Conservation (phyloP, 129 eudicot genomes). For the Saussurea involucrata region DNA sequence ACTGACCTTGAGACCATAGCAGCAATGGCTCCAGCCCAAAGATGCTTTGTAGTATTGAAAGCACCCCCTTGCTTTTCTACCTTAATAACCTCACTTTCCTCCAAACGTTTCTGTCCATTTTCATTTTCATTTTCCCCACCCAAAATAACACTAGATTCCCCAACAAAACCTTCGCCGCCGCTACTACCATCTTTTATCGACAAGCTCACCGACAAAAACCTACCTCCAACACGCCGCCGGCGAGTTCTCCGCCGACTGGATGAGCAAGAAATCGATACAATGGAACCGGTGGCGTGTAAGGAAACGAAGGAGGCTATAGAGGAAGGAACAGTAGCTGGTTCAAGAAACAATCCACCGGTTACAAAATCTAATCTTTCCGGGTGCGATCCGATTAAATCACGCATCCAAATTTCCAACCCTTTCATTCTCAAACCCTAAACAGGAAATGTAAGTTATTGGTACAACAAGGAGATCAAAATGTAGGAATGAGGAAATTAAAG, state of each 20-base stretch:
- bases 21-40: conserved; percentile 98
- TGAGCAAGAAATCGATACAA: conserved; percentile 22
- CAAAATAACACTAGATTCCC: conserved; percentile 29
- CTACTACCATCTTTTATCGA: conserved; percentile 18
- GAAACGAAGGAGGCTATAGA: conserved; percentile 46
- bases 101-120: conserved; percentile 4
- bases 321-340: conserved; percentile 32
- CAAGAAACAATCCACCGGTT: conserved; percentile 68
- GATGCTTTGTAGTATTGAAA: conserved; percentile 81
- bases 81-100: conserved; percentile 22
- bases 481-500: neutral
- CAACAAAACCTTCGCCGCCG: conserved; percentile 22
- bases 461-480: conserved; percentile 9
- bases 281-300: conserved; percentile 3
- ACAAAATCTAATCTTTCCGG: conserved; percentile 5
- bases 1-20: conserved; percentile 90
- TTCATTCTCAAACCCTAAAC: conserved; percentile 22
- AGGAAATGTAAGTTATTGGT: neutral
- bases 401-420: conserved; percentile 38
- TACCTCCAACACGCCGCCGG: conserved; percentile 13
- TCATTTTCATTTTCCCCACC: conserved; percentile 33
- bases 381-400: conserved; percentile 29
- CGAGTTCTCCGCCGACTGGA: conserved; percentile 26
- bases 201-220: conserved; percentile 57
- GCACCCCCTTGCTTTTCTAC: conserved; percentile 46